A percentile compares a stretch with the other conserved stretches of the same genome.
Conservation (phyloP, 805 yeast species). For the Candida endomychidarum region DNA sequence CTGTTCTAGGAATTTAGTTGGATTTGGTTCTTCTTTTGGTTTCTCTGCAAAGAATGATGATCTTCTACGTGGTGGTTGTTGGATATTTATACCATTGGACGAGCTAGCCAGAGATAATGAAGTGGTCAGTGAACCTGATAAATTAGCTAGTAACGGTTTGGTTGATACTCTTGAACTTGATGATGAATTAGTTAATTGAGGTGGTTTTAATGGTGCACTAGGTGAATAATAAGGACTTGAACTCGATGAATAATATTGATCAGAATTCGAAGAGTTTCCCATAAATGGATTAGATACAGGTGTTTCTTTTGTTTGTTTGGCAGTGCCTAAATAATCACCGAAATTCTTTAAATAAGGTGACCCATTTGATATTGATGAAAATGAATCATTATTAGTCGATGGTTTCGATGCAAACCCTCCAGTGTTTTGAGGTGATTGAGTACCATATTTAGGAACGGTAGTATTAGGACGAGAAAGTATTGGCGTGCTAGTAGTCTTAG, state of each 20-base stretch:
- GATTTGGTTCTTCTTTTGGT: constrained; percentile 9
- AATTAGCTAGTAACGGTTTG: no score
- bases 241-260: constrained; percentile 5
- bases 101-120: no score
- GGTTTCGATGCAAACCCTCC: not conserved
- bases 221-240: constrained; percentile 11
- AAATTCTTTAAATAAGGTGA: constrained; percentile 32
- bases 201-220: constrained; percentile 15
- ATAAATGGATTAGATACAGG: constrained; percentile 21
- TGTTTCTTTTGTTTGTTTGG: constrained; percentile 20
- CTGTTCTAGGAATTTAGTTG: constrained; percentile 24
- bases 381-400: constrained; percentile 9
- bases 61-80: not conserved
- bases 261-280: constrained; percentile 3
- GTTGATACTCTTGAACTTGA: no score
- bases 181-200: constrained; percentile 1
- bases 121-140: no score
- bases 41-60: not conserved
- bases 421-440: constrained; percentile 6
- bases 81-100: no score
- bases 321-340: constrained; percentile 30
- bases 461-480: constrained; percentile 21
- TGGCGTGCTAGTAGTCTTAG: constrained; percentile 15
- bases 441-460: constrained; percentile 18
- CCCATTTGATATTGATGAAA: constrained; percentile 10